These are phyloP conservation scores for Aspergillus eucalypticola DNA, from an alignment of 2,329 filamentous ascomycete species.

Conservation along the genomic window DNA sequence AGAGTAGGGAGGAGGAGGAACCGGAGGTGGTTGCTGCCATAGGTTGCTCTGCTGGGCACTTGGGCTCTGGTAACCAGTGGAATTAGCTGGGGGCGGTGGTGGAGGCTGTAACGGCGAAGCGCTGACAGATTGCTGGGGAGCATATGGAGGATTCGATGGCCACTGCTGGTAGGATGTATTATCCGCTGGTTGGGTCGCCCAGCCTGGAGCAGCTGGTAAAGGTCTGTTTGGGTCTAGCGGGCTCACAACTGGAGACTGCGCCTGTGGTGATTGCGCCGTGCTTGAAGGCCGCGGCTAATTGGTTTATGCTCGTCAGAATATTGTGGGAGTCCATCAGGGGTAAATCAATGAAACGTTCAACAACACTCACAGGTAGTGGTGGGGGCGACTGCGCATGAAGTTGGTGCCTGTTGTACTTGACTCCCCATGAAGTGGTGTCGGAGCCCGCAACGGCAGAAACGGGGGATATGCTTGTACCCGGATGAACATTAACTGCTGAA, in stretches of 20 bases:
- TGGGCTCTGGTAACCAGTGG: conserved; percentile 39
- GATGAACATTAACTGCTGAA: background rate
- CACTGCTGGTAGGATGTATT: conserved; percentile 20
- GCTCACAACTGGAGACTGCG: conserved; percentile 20
- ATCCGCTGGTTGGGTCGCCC: conserved; percentile 10
- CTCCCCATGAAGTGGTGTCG: conserved; percentile 46
- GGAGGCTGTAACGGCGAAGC: conserved; percentile 26
- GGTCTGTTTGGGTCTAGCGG: conserved; percentile 22
- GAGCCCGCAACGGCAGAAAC: conserved; percentile 16
- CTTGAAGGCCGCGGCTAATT: conserved; percentile 41
- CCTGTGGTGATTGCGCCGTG: conserved; percentile 21
- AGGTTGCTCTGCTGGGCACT: conserved; percentile 27
- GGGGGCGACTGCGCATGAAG: conserved; percentile 29
- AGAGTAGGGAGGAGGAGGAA: conserved; percentile 33
- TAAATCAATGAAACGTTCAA: background rate
- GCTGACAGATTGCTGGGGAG: conserved; percentile 21
- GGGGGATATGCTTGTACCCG: conserved; percentile 21
- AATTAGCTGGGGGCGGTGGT: conserved; percentile 44
- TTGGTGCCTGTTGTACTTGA: conserved; percentile 43
- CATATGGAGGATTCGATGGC: conserved; percentile 26
- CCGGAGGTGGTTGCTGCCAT: conserved; percentile 23
- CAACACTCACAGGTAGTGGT: conserved; percentile 40
- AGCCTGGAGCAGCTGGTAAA: conserved; percentile 23
- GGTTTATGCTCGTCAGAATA: conserved; percentile 11
- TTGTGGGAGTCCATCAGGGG: background rate